Evolutionary conservation across 2,329 filamentous ascomycete species (phyloP), one percentile per base, ranked within the genome.

Genomic region (Didymella arachidicola): DNA sequence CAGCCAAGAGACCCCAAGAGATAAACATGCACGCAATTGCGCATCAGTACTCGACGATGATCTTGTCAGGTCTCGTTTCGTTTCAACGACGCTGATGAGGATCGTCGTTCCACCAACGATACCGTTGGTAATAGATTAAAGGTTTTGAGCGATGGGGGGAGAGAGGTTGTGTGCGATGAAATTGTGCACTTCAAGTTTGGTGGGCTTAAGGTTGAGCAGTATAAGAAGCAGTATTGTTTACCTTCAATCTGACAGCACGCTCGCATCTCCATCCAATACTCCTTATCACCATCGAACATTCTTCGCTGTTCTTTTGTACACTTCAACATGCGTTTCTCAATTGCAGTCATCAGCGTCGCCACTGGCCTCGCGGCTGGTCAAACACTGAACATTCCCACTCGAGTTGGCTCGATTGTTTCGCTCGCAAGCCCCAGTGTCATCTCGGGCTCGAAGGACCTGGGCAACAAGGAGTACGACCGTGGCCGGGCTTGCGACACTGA

Each of bases 371-470:
- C 47, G 30, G 52, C 53, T 38, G 66, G 67, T n/a, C 69, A 72
- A 48, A 64, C 67, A 12, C 57, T 72, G 52, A 70, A 66, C 61
- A 72, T 72, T 18, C 70, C 70, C 4, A 63, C 67, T 16, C 64
- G 66, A 39, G 60, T 53, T 19, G 70, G 70, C 8, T 65, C 57
- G 47, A 70, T 71, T 39, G 49, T 70, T 12, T 63, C 65, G 3
- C 68, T 71, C 7, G 57, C 64, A 16, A 26, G 48, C 12, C 66
- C 68, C 32, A 62, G 53, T 11, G 38, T 45, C 39, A 70, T 62
- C 27, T 55, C 60, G 12, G 56, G 60, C n/a, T 50, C 39, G 5
- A 57, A 59, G 26, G 57, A 62, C 32, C 43, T 60, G 27, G 57
- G 60, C 14, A 60, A 60, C 42, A 54, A 45, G 42, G 60, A 62